Evolutionary conservation across 2,329 filamentous ascomycete species (phyloP).

Genomic region (Cladosporium sp.): DNA sequence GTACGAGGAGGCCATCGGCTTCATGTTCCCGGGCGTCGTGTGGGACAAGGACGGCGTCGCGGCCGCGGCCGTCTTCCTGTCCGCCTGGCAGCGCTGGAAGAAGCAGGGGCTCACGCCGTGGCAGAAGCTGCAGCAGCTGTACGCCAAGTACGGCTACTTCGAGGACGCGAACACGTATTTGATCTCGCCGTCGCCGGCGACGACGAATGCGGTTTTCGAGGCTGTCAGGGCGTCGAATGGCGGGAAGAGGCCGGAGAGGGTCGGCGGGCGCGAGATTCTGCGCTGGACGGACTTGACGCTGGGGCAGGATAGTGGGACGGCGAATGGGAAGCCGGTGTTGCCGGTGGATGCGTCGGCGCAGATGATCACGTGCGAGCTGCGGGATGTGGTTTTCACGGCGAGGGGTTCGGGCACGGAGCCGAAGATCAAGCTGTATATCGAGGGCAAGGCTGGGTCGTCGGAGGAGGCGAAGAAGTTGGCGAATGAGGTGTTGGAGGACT

Average conservation of each 20-base stretch:
- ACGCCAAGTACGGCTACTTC: slow-evolving; percentile 53
- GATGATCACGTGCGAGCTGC: slow-evolving; percentile 59
- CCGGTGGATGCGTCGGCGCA: slow-evolving; percentile 53
- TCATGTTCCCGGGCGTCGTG: slow-evolving; percentile 58
- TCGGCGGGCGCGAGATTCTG: slow-evolving; percentile 48
- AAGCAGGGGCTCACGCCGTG: slow-evolving; percentile 50
- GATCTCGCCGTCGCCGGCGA: slow-evolving; percentile 48
- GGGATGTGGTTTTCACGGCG: slow-evolving; percentile 53
- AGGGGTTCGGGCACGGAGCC: slow-evolving; percentile 59
- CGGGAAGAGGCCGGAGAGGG: slow-evolving; percentile 18
- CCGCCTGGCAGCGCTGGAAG: slow-evolving; percentile 48
- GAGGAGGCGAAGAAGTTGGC: slow-evolving; percentile 40
- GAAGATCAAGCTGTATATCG: slow-evolving; percentile 58
- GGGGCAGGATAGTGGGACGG: slow-evolving; percentile 52
- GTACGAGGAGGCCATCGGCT: slow-evolving; percentile 61
- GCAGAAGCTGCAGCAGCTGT: slow-evolving; percentile 51
- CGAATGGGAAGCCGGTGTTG: slow-evolving; percentile 47
- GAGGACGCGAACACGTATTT: slow-evolving; percentile 60
- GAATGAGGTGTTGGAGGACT: slow-evolving; percentile 39
- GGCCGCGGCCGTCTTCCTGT: slow-evolving; percentile 54
- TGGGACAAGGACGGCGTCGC: slow-evolving; percentile 61
- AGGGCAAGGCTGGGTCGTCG: slow-evolving; percentile 38
- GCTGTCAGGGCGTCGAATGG: slow-evolving; percentile 41
- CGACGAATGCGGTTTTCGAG: slow-evolving; percentile 50
- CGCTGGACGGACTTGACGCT: slow-evolving; percentile 58